A percentile compares a stretch with the other conserved stretches of the same genome.
These are phyloP conservation scores for Colletotrichum lini DNA, from an alignment of 2,329 filamentous ascomycete genomes.

Conservation along the genomic window DNA sequence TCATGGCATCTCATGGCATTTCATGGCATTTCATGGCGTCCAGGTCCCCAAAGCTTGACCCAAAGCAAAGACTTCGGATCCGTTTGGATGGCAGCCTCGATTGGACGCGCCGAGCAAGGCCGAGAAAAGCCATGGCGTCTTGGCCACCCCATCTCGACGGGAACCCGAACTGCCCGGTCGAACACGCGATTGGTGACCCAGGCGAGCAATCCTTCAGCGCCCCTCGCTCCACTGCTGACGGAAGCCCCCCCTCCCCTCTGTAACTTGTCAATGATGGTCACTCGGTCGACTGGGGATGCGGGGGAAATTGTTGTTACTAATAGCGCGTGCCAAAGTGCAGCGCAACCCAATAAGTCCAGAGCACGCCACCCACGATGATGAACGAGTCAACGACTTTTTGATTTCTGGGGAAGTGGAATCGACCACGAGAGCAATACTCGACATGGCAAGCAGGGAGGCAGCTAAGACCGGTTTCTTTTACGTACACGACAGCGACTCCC, in stretches of 20 bases:
- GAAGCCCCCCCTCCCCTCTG: conserved; percentile 20
- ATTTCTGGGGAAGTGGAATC: conserved; percentile 33
- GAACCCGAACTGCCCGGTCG: conserved; percentile 12
- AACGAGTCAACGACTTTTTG: neutral
- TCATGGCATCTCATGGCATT: conserved; percentile 9
- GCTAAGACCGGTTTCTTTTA: conserved; percentile 29
- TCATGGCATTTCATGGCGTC: conserved; percentile 21
- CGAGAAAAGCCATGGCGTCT: conserved; percentile 31
- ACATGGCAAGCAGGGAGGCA: neutral
- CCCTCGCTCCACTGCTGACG: conserved; percentile 1
- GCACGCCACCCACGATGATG: conserved; percentile 11
- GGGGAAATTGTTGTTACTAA: conserved; percentile 27
- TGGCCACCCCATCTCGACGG: conserved; percentile 27
- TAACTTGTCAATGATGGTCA: conserved; percentile 7
- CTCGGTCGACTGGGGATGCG: conserved; percentile 9
- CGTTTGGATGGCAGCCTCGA: conserved; percentile 23
- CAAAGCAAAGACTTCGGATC: conserved; percentile 24
- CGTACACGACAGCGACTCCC: conserved; percentile 32
- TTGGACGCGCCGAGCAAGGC: conserved; percentile 29
- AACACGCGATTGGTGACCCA: conserved; percentile 33
- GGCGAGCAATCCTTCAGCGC: conserved; percentile 26
- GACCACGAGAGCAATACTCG: conserved; percentile 6
- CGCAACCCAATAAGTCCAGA: neutral
- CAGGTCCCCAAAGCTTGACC: conserved; percentile 35
- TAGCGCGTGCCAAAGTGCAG: conserved; percentile 17